phyloP scores from a whole-genome alignment of 2,329 filamentous ascomycete species.

The Stachybotrys chlorohalonatus region DNA sequence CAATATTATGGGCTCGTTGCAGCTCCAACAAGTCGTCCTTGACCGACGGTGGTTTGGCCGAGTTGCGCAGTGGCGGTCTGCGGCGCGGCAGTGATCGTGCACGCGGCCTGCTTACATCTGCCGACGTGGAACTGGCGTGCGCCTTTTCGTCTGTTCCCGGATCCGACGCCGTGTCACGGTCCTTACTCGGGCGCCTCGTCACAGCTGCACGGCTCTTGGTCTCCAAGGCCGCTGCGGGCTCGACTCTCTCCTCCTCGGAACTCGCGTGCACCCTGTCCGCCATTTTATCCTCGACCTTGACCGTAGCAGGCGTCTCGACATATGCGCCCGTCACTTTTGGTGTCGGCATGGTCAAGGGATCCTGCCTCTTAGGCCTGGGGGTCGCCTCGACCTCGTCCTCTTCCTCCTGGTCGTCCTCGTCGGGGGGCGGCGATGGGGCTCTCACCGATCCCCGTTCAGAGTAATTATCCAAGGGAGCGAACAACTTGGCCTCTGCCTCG shows the following conservation, averaged over 20 bases:
- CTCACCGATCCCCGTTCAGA: conserved; percentile 47
- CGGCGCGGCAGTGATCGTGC: conserved; percentile 32
- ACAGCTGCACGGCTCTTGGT: conserved; percentile 15
- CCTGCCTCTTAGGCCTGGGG: conserved; percentile 33
- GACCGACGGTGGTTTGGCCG: conserved; percentile 43
- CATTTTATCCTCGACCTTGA: conserved; percentile 17
- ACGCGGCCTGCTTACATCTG: conserved; percentile 17
- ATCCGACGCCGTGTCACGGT: conserved; percentile 22
- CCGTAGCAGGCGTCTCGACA: conserved; percentile 45
- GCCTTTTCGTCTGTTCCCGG: conserved; percentile 17
- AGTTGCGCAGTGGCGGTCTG: conserved; percentile 40
- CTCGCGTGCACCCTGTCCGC: conserved; percentile 12
- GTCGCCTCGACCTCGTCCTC: conserved; percentile 31
- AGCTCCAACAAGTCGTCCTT: conserved; percentile 47
- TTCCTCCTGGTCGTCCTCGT: conserved; percentile 22
- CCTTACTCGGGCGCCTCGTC: conserved; percentile 13
- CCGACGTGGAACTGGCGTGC: conserved; percentile 10
- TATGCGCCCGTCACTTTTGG: conserved; percentile 47
- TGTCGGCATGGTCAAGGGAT: conserved; percentile 41
- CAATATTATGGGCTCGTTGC: conserved; percentile 42
- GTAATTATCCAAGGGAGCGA: conserved; percentile 43
- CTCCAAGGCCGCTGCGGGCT: conserved; percentile 11
- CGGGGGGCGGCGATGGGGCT: conserved; percentile 32
- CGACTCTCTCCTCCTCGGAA: conserved; percentile 4
- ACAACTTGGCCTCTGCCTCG: conserved; percentile 46